Evolutionary conservation across 2,329 filamentous ascomycete species (phyloP).

Genomic region (Pseudopyricularia cyperi): DNA sequence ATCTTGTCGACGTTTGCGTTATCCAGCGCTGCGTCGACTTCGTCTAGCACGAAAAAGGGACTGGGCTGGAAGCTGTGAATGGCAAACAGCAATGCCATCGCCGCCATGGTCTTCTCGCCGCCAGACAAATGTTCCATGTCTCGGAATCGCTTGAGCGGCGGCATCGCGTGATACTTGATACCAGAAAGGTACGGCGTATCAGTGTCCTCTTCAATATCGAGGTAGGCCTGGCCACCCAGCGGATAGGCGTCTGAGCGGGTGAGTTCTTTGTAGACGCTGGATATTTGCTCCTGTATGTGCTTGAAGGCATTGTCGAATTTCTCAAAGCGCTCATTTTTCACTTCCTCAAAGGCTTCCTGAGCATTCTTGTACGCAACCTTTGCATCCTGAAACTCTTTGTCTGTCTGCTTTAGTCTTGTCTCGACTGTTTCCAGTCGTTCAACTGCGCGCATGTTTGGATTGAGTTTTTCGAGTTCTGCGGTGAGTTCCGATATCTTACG

Average conservation of each 20-base stretch:
- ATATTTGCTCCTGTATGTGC: slow-evolving; percentile 92
- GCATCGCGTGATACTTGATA: slow-evolving; percentile 98
- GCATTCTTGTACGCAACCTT: slow-evolving; percentile 51
- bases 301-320: slow-evolving; percentile 91
- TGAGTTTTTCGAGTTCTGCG: slow-evolving; percentile 79
- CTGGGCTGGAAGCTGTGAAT: slow-evolving; percentile 93
- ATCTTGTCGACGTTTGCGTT: slow-evolving; percentile 95
- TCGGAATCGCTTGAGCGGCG: slow-evolving; percentile 91
- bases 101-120: slow-evolving; percentile 98
- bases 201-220: slow-evolving; percentile 88
- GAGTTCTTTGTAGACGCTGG: slow-evolving; percentile 86
- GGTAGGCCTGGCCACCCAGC: slow-evolving; percentile 76
- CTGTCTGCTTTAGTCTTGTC: slow-evolving; percentile 66
- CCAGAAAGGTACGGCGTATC: slow-evolving; percentile 91
- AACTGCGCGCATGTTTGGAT: slow-evolving; percentile 91
- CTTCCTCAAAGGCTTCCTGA: slow-evolving; percentile 48
- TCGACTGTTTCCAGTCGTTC: slow-evolving; percentile 83
- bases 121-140: slow-evolving; percentile 98
- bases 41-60: slow-evolving; percentile 96
- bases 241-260: slow-evolving; percentile 86
- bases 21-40: slow-evolving; percentile 95
- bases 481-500: slow-evolving; percentile 66
- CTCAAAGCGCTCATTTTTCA: slow-evolving; percentile 73
- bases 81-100: slow-evolving; percentile 87
- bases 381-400: slow-evolving; percentile 80